These are phyloP conservation scores for Spathaspora gorwiae DNA, from an alignment of 805 yeast species.

Conservation along the genomic window DNA sequence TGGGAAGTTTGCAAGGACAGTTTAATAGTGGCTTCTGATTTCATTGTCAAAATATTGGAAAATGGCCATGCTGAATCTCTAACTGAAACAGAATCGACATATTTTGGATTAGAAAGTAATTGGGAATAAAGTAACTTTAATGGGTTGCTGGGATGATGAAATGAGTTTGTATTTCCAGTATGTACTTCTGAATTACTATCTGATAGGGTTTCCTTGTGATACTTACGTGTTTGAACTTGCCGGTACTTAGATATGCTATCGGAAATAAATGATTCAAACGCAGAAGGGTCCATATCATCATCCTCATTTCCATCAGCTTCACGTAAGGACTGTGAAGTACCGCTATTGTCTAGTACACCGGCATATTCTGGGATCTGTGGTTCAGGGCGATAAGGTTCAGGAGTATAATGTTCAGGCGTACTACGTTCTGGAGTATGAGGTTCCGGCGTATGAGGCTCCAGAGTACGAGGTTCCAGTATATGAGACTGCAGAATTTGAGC, in stretches of 20 bases:
- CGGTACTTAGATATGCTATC: conserved; percentile 30
- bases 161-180: not conserved
- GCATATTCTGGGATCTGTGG: no score
- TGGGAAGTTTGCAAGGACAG: conserved; percentile 33
- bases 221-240: conserved; percentile 16
- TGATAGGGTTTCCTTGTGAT: conserved; percentile 9
- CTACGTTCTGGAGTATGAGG: no score
- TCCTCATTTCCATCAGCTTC: not conserved
- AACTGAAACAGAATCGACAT: conserved; percentile 4
- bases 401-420: no score
- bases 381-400: no score
- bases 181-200: not conserved
- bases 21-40: conserved; percentile 36
- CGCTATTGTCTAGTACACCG: not conserved
- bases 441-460: no score
- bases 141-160: conserved; percentile 13
- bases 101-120: conserved; percentile 13
- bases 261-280: conserved; percentile 32
- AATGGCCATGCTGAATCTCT: conserved; percentile 10
- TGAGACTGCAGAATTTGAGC: no score
- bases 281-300: conserved; percentile 16
- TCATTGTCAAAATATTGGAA: conserved; percentile 14
- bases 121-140: conserved; percentile 24
- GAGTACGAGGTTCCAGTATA: no score
- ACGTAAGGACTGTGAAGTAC: not conserved